Conservation (phyloP, 768 basidiomycete species). For the Lentinus tigrinus region DNA sequence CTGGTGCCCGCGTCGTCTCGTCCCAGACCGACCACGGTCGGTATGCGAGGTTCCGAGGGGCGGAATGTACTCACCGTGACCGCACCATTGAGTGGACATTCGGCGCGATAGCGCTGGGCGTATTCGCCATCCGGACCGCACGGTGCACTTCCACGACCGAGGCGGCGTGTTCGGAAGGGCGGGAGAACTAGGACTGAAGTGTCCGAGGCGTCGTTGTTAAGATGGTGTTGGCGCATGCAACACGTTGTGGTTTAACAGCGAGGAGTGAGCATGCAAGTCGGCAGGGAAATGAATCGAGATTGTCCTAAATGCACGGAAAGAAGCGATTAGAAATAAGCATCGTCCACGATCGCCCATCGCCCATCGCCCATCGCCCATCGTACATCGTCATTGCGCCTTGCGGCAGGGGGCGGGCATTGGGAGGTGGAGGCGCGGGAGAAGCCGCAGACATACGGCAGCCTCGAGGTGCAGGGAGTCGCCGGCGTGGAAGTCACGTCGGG, state of each 20-base stretch:
- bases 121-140: background rate
- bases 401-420: background rate
- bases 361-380: background rate
- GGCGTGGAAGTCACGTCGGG: background rate
- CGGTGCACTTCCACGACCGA: background rate
- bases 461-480: background rate
- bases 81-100: background rate
- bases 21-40: background rate
- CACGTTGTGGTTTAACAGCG: background rate
- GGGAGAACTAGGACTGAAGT: background rate
- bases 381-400: no score
- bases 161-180: background rate
- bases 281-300: background rate
- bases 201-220: background rate
- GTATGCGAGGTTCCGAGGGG: background rate
- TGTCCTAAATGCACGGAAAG: background rate
- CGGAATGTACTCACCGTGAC: background rate
- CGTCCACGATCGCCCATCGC: background rate
- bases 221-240: background rate
- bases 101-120: background rate
- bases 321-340: constrained; percentile 6
- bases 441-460: background rate
- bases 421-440: background rate
- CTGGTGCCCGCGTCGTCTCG: background rate
- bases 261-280: background rate